phyloP scores from a whole-genome alignment of 202 grass and related monocot genomes.

The Carex sylvatica region DNA sequence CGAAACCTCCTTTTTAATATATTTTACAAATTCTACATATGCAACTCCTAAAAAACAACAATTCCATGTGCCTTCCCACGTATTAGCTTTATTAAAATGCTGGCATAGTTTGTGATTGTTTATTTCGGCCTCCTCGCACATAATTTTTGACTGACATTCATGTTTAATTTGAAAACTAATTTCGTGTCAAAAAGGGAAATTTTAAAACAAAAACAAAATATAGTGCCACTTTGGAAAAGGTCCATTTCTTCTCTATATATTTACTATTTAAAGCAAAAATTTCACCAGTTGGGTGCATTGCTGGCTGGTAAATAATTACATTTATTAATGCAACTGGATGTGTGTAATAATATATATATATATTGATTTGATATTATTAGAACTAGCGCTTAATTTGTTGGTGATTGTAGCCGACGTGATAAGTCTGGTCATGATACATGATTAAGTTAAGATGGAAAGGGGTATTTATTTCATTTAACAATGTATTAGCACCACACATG shows the following conservation, averaged over 20 bases:
- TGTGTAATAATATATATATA: not conserved
- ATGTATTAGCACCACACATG: not conserved
- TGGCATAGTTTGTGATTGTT: not conserved
- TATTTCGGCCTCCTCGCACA: not conserved
- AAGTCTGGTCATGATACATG: not conserved
- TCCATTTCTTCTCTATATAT: not conserved
- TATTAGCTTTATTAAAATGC: not conserved
- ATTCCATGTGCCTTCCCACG: slow-evolving; percentile 18
- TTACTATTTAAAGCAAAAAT: not conserved
- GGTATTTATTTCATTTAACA: not conserved
- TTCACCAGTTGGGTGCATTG: not conserved
- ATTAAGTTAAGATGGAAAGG: not conserved
- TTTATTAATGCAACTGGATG: not conserved
- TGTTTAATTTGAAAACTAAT: not conserved
- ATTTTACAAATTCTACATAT: slow-evolving; percentile 18
- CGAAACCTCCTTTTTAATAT: slow-evolving; percentile 17
- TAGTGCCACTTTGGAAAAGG: not conserved
- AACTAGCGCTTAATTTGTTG: not conserved
- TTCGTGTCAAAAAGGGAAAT: not conserved
- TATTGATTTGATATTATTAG: not conserved
- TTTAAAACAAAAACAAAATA: not conserved
- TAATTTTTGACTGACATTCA: not conserved
- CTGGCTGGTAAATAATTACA: not conserved
- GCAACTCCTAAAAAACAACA: slow-evolving; percentile 6
- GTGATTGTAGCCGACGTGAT: not conserved